Conservation (phyloP, 495 filamentous ascomycete species). For the Xylaria venustula region DNA sequence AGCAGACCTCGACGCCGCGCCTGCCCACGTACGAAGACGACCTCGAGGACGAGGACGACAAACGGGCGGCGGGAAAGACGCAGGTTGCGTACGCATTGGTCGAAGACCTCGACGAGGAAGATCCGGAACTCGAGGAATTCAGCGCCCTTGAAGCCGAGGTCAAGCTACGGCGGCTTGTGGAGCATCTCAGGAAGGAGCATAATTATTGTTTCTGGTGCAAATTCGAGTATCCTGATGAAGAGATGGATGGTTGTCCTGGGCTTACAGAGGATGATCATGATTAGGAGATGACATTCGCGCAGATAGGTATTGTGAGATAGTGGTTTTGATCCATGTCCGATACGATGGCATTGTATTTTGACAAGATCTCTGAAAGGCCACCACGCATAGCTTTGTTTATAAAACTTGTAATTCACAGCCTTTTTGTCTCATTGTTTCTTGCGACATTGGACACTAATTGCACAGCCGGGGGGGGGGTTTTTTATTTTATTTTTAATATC, state of each 20-base stretch:
- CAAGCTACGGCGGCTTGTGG: slow-evolving; percentile 61
- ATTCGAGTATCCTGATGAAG: slow-evolving; percentile 63
- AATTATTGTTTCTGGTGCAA: slow-evolving; percentile 98
- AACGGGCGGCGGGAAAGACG: slow-evolving; percentile 46
- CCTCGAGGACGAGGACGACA: slow-evolving; percentile 53
- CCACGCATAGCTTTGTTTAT: too few relatives aligned
- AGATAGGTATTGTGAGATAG: too few relatives aligned
- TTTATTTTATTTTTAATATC: too few relatives aligned
- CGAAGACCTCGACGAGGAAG: slow-evolving; percentile 79
- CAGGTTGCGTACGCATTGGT: slow-evolving; percentile 43
- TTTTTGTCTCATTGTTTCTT: too few relatives aligned
- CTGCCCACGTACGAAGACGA: slow-evolving; percentile 52
- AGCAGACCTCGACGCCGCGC: slow-evolving; percentile 53
- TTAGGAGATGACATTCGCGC: slow-evolving; percentile 32
- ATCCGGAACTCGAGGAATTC: slow-evolving; percentile 82
- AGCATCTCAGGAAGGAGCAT: slow-evolving; percentile 65
- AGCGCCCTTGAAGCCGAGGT: slow-evolving; percentile 64
- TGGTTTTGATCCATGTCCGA: too few relatives aligned
- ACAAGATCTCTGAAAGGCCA: too few relatives aligned
- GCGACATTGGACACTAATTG: too few relatives aligned
- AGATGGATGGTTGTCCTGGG: slow-evolving; percentile 89
- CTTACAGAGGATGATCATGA: slow-evolving; percentile 90
- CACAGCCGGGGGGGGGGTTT: too few relatives aligned
- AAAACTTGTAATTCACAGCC: too few relatives aligned
- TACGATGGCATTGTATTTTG: too few relatives aligned